Percentiles rank a stretch among this genome's conserved stretches.
Evolutionary conservation across 495 filamentous ascomycete species (phyloP).

Genomic region (Opeltia flavorubescens): DNA sequence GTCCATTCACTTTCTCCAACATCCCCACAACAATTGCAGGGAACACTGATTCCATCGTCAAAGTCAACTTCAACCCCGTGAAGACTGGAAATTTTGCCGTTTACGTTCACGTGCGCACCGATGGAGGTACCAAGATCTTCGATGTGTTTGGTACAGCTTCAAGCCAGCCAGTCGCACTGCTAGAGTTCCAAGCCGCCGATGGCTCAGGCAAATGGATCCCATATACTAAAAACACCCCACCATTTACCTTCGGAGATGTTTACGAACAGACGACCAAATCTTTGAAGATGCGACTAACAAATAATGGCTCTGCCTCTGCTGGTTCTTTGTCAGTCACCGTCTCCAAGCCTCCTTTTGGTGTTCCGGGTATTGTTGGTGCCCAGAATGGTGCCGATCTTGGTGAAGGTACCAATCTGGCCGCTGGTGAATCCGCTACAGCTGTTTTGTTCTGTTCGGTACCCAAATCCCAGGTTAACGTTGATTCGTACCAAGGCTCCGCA

Average conservation of each 20-base stretch:
- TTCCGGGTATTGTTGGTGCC: conserved; percentile 23
- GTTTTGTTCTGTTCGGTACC: conserved; percentile 27
- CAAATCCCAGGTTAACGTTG: conserved; percentile 30
- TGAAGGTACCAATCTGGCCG: conserved; percentile 31
- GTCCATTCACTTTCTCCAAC: conserved; percentile 25
- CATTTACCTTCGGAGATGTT: conserved; percentile 33
- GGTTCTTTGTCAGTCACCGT: conserved; percentile 30
- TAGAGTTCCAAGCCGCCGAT: conserved; percentile 33
- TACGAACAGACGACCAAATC: conserved; percentile 23
- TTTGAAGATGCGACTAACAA: conserved; percentile 29
- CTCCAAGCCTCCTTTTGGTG: conserved; percentile 33
- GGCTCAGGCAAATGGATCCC: conserved; percentile 28
- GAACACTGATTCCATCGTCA: conserved; percentile 17
- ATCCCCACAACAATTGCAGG: conserved; percentile 24
- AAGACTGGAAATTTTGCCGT: conserved; percentile 16
- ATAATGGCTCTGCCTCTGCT: conserved; percentile 22
- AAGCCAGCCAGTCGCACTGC: conserved; percentile 15
- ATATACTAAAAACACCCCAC: conserved; percentile 18
- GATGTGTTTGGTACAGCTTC: conserved; percentile 19
- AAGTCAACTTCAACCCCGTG: conserved; percentile 17
- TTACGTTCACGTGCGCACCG: conserved; percentile 18
- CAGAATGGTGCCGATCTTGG: conserved; percentile 32
- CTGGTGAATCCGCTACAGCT: conserved; percentile 25
- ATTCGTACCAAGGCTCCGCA: conserved; percentile 21
- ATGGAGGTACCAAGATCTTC: conserved; percentile 19